phyloP scores from a whole-genome alignment of 768 basidiomycete genomes.

The Rhodotorula taiwanensis region DNA sequence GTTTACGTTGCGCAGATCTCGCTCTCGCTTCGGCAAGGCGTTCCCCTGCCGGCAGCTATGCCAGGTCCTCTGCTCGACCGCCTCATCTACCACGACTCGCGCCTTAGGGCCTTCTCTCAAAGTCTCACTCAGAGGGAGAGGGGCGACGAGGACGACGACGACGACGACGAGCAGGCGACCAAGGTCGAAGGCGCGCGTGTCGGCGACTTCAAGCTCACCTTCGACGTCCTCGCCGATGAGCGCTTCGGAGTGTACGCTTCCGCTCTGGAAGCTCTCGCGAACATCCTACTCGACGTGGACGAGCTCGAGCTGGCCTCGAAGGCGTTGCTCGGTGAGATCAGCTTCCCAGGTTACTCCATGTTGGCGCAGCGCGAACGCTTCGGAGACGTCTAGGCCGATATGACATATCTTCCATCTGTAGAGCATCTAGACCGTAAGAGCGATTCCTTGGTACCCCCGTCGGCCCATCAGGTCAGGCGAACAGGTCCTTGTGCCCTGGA shows the following conservation, averaged over 20 bases:
- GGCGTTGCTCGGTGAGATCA: slow-evolving; percentile 12
- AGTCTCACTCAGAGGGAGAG: neutral
- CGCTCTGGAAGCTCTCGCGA: slow-evolving; percentile 22
- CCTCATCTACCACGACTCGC: slow-evolving; percentile 49
- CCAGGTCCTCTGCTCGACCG: slow-evolving; percentile 50
- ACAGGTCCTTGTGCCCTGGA: too few relatives aligned
- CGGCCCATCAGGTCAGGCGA: too few relatives aligned
- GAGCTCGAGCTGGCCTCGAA: slow-evolving; percentile 19
- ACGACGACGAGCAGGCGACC: neutral
- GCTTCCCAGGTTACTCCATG: slow-evolving; percentile 2
- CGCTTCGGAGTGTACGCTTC: slow-evolving; percentile 17
- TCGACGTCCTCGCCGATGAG: slow-evolving; percentile 21
- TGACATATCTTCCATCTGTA: too few relatives aligned
- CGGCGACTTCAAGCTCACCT: slow-evolving; percentile 3
- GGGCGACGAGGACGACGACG: neutral
- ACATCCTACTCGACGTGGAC: slow-evolving; percentile 19
- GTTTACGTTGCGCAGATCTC: slow-evolving; percentile 40
- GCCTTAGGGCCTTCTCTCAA: slow-evolving; percentile 2
- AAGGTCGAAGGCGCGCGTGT: slow-evolving; percentile 29
- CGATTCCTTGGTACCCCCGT: too few relatives aligned
- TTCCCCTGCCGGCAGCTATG: slow-evolving; percentile 50
- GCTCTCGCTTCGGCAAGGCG: slow-evolving; percentile 50
- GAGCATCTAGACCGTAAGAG: too few relatives aligned
- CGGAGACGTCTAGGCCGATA: neutral
- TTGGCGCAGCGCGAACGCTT: neutral